Evolutionary conservation across 2,329 filamentous ascomycete species (phyloP).

Genomic region (Thelonectria discophora): DNA sequence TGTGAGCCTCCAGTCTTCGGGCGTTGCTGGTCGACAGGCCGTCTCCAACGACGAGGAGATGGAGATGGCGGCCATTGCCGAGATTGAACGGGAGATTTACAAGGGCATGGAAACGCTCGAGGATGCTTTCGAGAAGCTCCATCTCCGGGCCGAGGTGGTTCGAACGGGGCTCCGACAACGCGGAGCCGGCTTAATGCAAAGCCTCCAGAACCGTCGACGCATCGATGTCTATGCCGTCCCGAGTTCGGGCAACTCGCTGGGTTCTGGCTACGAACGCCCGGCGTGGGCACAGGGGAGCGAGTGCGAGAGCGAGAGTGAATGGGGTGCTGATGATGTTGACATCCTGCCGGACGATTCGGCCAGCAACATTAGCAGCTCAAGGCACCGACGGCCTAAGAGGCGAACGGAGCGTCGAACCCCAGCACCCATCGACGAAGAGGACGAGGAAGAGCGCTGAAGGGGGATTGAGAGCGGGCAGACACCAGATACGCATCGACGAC

Average conservation of each 20-base stretch:
- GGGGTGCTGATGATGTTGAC: slow-evolving; percentile 65
- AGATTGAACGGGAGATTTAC: slow-evolving; percentile 94
- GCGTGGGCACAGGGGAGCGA: slow-evolving; percentile 52
- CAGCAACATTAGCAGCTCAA: slow-evolving; percentile 79
- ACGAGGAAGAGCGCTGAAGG: slow-evolving; percentile 61
- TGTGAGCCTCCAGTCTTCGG: slow-evolving; percentile 64
- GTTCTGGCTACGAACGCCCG: slow-evolving; percentile 56
- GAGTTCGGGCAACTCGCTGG: slow-evolving; percentile 57
- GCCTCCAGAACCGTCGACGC: slow-evolving; percentile 66
- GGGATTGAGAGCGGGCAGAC: not conserved
- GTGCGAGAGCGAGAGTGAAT: slow-evolving; percentile 67
- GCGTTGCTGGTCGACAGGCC: slow-evolving; percentile 58
- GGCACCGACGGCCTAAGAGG: slow-evolving; percentile 72
- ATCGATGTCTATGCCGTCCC: slow-evolving; percentile 64
- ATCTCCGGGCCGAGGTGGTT: slow-evolving; percentile 83
- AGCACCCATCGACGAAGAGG: slow-evolving; percentile 77
- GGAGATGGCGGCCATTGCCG: slow-evolving; percentile 87
- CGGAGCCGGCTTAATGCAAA: slow-evolving; percentile 77
- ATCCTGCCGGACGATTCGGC: slow-evolving; percentile 82
- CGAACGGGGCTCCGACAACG: slow-evolving; percentile 82
- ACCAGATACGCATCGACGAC: not conserved
- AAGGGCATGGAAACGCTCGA: slow-evolving; percentile 93
- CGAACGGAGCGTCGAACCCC: slow-evolving; percentile 75
- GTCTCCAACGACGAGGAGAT: slow-evolving; percentile 95
- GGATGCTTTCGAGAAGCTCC: slow-evolving; percentile 92